Percentiles rank a stretch among this genome's conserved stretches.
phyloP scores from a whole-genome alignment of 2,329 filamentous ascomycete species.

The Tolypocladium paradoxum region DNA sequence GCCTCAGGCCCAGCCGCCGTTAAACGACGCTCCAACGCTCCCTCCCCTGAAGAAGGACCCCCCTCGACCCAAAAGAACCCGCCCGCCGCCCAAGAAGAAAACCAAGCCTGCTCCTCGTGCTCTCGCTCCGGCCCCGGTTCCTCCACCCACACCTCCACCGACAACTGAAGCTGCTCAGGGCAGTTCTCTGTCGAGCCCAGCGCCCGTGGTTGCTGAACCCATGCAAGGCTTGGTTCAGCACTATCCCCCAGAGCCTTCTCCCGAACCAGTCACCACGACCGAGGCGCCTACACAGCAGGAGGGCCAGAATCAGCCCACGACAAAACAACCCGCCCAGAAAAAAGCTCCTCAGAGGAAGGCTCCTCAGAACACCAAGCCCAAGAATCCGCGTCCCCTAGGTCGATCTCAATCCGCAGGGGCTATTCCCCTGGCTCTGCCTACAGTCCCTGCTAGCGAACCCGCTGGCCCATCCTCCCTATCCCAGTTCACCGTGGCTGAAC shows the following conservation, averaged over 20 bases:
- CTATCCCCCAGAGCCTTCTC: background rate
- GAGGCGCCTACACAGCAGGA: background rate
- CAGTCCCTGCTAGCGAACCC: slow-evolving; percentile 39
- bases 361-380: slow-evolving; percentile 7
- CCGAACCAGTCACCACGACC: background rate
- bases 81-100: slow-evolving; percentile 10
- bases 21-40: slow-evolving; percentile 6
- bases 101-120: slow-evolving; percentile 2
- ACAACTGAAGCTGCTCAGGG: slow-evolving; percentile 15
- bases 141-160: slow-evolving; percentile 26
- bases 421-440: slow-evolving; percentile 19
- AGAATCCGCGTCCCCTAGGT: slow-evolving; percentile 14
- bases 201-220: background rate
- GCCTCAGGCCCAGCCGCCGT: slow-evolving; percentile 4
- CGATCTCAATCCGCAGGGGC: slow-evolving; percentile 28
- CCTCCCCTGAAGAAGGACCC: slow-evolving; percentile 13
- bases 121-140: slow-evolving; percentile 3
- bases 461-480: slow-evolving; percentile 30
- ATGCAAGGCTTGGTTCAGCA: background rate
- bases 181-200: background rate
- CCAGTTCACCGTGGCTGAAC: slow-evolving; percentile 10
- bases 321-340: background rate
- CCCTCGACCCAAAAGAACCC: slow-evolving; percentile 4
- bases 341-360: slow-evolving; percentile 1
- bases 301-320: background rate